phyloP scores from a whole-genome alignment of 2,329 filamentous ascomycete species.

The Dactylellina cionopaga region DNA sequence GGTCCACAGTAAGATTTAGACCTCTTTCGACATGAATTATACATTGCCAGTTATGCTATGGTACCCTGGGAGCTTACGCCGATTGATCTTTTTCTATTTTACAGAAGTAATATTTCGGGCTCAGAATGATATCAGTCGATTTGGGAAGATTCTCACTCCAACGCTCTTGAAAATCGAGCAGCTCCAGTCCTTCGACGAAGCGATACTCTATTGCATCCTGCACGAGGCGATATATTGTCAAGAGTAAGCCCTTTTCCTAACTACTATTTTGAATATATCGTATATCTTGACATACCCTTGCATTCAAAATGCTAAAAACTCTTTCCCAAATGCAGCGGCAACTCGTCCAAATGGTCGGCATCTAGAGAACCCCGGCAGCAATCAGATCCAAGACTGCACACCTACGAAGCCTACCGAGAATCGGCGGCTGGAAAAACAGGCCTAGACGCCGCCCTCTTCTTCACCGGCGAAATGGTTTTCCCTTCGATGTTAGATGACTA shows the following conservation, averaged over 20 bases:
- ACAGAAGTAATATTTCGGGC: slow-evolving; percentile 71
- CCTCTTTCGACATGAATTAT: too few species aligned
- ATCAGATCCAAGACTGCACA: slow-evolving; percentile 22
- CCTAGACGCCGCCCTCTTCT: slow-evolving; percentile 70
- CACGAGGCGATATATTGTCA: slow-evolving; percentile 91
- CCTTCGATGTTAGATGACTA: slow-evolving; percentile 85
- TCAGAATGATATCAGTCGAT: slow-evolving; percentile 76
- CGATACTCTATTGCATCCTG: slow-evolving; percentile 83
- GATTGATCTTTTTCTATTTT: background rate
- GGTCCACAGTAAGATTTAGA: slow-evolving; percentile 71
- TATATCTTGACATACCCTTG: background rate
- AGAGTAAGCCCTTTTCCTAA: slow-evolving; percentile 62
- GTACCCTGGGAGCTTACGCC: too few species aligned
- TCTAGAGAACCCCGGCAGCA: slow-evolving; percentile 27
- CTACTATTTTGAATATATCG: background rate
- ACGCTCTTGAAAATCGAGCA: slow-evolving; percentile 76
- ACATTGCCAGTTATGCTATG: too few species aligned
- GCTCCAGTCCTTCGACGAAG: slow-evolving; percentile 75
- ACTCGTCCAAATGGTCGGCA: slow-evolving; percentile 79
- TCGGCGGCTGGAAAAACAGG: slow-evolving; percentile 60
- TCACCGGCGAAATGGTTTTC: slow-evolving; percentile 93
- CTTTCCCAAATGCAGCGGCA: slow-evolving; percentile 57
- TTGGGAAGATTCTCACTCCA: slow-evolving; percentile 77
- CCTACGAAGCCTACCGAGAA: slow-evolving; percentile 21
- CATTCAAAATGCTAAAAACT: slow-evolving; percentile 36